Percentiles rank a stretch among this genome's conserved stretches.
Conservation (phyloP, 1,139 yeast genomes). For the Pichia sp. region DNA sequence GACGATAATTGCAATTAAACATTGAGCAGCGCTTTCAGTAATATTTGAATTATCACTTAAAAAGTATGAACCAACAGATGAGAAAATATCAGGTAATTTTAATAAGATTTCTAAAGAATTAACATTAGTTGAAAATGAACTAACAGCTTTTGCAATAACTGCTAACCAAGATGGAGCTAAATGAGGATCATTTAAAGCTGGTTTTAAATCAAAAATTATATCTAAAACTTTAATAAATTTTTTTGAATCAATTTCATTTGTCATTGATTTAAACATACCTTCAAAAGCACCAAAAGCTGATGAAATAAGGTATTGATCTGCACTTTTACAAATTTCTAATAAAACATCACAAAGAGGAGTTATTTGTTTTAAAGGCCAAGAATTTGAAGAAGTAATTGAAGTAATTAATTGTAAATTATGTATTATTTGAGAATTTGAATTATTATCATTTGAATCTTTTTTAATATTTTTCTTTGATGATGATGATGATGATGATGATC, state of each 20-base stretch:
- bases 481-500: constrained; percentile 20
- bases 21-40: constrained; percentile 74
- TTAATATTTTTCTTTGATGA: constrained; percentile 14
- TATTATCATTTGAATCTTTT: constrained; percentile 20
- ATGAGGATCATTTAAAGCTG: constrained; percentile 74
- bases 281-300: constrained; percentile 84
- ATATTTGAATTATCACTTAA: constrained; percentile 63
- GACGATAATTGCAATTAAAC: constrained; percentile 68
- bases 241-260: constrained; percentile 52
- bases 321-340: constrained; percentile 69
- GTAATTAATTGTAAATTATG: constrained; percentile 73
- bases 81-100: constrained; percentile 52
- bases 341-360: constrained; percentile 73
- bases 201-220: constrained; percentile 72
- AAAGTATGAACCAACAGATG: constrained; percentile 54
- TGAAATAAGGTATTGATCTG: constrained; percentile 77
- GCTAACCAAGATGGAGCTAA: constrained; percentile 95
- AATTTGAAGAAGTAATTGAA: constrained; percentile 61
- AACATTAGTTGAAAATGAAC: constrained; percentile 52
- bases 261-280: constrained; percentile 71
- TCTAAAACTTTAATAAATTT: constrained; percentile 61
- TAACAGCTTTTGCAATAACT: constrained; percentile 81
- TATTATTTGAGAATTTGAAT: constrained; percentile 49
- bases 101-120: constrained; percentile 53
- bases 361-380: constrained; percentile 73